Evolutionary conservation across 78 protist genomes (phyloP).

Genomic region (Dictyostelium citrinum): DNA sequence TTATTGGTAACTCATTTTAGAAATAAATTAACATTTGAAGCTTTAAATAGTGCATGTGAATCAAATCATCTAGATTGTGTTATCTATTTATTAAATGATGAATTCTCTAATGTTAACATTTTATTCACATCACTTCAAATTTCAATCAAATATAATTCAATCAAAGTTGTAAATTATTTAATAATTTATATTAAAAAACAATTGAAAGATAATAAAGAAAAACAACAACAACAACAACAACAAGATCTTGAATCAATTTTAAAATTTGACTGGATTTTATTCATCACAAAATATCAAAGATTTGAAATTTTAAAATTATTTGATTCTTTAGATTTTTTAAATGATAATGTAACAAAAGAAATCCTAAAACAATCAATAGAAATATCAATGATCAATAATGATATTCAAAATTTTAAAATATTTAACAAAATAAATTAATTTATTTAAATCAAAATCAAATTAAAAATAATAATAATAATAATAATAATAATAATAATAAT

Average conservation of each 20-base stretch:
- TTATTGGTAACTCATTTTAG: neutral
- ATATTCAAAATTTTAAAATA: neutral
- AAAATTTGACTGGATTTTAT: neutral
- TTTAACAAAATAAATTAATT: neutral
- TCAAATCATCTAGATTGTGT: neutral
- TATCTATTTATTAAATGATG: neutral
- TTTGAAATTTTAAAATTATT: neutral
- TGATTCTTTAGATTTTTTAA: neutral
- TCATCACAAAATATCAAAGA: neutral
- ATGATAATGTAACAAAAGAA: neutral
- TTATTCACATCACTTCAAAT: neutral
- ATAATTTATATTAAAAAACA: neutral
- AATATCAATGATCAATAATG: neutral
- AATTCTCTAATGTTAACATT: neutral
- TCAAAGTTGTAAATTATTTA: neutral
- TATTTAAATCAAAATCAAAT: too few relatives aligned
- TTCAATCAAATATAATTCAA: neutral
- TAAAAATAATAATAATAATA: too few relatives aligned
- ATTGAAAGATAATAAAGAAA: neutral
- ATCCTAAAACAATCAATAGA: neutral
- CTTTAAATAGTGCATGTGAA: neutral
- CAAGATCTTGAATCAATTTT: neutral
- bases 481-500: too few relatives aligned
- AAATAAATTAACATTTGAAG: neutral
- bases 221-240: too few relatives aligned